A percentile compares a stretch with the other conserved stretches of the same genome.
Conservation (phyloP, 2,329 filamentous ascomycete species). For the Aspergillus puulaauensis region DNA sequence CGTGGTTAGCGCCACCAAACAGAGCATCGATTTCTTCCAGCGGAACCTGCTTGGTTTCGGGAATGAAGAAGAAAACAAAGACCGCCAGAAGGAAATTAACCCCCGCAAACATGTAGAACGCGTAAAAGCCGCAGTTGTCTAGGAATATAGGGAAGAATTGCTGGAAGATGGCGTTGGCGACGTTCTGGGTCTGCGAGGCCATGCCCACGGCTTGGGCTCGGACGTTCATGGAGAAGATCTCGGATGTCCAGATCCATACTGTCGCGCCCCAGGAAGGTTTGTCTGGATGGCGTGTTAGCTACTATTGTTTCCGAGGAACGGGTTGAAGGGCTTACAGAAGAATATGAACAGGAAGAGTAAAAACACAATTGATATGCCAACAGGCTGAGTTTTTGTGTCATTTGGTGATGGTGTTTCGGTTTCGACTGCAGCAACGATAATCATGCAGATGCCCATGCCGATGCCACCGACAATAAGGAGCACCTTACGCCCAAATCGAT, state of each 20-base stretch:
- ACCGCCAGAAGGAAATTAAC: slow-evolving; percentile 51
- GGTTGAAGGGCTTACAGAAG: slow-evolving; percentile 31
- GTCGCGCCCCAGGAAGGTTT: slow-evolving; percentile 70
- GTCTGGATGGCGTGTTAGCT: slow-evolving; percentile 43
- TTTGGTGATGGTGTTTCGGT: slow-evolving; percentile 56
- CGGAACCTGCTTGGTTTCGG: slow-evolving; percentile 50
- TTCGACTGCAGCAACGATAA: slow-evolving; percentile 61
- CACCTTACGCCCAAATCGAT: slow-evolving; percentile 69
- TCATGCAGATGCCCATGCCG: slow-evolving; percentile 70
- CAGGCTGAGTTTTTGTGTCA: slow-evolving; percentile 57
- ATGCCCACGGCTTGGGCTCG: slow-evolving; percentile 69
- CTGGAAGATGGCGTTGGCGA: slow-evolving; percentile 67
- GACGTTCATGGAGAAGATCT: slow-evolving; percentile 71
- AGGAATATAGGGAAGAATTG: slow-evolving; percentile 71
- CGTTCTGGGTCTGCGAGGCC: slow-evolving; percentile 61
- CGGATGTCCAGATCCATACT: slow-evolving; percentile 70
- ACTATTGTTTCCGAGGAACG: not conserved
- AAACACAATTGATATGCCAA: slow-evolving; percentile 69
- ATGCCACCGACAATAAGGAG: slow-evolving; percentile 67
- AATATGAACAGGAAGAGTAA: slow-evolving; percentile 64
- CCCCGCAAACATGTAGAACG: slow-evolving; percentile 57
- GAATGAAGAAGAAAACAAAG: slow-evolving; percentile 54
- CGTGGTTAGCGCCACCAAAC: slow-evolving; percentile 40
- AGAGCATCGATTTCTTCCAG: slow-evolving; percentile 40
- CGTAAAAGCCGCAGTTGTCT: slow-evolving; percentile 56